Conservation (phyloP, 495 filamentous ascomycete genomes). For the Aspergillus bridgeri region DNA sequence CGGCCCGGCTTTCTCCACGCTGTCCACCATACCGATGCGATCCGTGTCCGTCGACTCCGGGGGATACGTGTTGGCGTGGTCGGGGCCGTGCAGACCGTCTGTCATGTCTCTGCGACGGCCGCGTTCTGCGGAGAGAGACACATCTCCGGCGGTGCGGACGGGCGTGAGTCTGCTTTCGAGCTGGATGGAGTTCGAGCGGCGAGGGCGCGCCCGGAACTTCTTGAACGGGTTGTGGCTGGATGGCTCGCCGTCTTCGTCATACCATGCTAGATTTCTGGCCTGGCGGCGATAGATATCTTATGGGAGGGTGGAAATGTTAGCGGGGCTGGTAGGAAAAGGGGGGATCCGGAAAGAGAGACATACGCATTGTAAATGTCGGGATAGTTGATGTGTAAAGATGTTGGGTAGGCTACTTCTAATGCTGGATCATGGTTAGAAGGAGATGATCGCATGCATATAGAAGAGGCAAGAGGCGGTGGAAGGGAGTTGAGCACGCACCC, state of each 20-base stretch:
- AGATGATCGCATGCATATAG: not conserved
- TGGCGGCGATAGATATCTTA: conserved; percentile 45
- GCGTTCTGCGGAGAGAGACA: conserved; percentile 25
- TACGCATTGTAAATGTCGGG: not conserved
- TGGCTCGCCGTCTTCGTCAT: conserved; percentile 41
- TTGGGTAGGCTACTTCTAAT: not conserved
- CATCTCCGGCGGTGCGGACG: conserved; percentile 24
- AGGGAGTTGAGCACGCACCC: not conserved
- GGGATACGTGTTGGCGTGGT: conserved; percentile 29
- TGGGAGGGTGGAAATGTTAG: not conserved
- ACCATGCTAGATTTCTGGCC: conserved; percentile 47
- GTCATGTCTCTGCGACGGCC: conserved; percentile 28
- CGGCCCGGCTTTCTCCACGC: conserved; percentile 13
- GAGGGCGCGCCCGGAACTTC: conserved; percentile 34
- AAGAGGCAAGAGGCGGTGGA: not conserved
- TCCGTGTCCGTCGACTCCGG: conserved; percentile 25
- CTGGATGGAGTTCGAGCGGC: conserved; percentile 31
- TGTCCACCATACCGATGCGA: conserved; percentile 9
- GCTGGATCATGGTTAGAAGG: not conserved
- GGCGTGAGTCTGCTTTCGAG: conserved; percentile 25
- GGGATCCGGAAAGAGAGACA: not conserved
- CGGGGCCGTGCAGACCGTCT: conserved; percentile 24
- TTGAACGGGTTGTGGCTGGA: conserved; percentile 50
- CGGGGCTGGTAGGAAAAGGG: not conserved
- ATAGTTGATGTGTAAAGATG: not conserved